These are phyloP conservation scores for Globisporangium solare DNA, from an alignment of 352 stramenopile genomes.

Conservation along the genomic window DNA sequence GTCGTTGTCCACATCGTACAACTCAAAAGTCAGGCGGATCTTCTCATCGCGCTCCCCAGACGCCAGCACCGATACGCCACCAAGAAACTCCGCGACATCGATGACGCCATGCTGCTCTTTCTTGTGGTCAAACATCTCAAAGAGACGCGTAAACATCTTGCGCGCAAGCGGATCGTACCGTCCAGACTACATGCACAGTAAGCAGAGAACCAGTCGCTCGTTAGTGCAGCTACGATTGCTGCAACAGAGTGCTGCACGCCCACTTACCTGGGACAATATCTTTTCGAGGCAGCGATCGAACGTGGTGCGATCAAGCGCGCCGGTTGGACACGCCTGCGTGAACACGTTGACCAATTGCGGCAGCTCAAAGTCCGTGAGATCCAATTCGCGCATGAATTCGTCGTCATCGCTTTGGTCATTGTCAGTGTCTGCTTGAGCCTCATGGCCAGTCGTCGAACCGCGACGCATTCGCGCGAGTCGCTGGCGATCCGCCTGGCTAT, in stretches of 20 bases:
- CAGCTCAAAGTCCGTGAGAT: conserved; percentile 82
- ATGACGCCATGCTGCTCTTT: conserved; percentile 39
- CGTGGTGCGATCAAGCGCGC: conserved; percentile 58
- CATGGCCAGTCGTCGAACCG: conserved; percentile 17
- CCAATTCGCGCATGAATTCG: conserved; percentile 46
- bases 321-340: conserved; percentile 66
- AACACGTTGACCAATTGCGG: conserved; percentile 83
- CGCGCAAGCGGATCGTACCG: conserved; percentile 66
- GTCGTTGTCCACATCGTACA: conserved; percentile 83
- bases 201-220: too few species aligned
- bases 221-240: too few species aligned
- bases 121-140: conserved; percentile 68
- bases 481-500: conserved; percentile 10
- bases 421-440: conserved; percentile 13
- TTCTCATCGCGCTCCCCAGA: conserved; percentile 81
- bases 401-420: conserved; percentile 28
- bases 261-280: conserved; percentile 61
- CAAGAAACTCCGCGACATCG: conserved; percentile 78
- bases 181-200: conserved; percentile 22
- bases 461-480: conserved; percentile 4
- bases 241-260: background rate
- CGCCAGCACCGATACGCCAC: conserved; percentile 77
- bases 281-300: conserved; percentile 76
- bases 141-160: conserved; percentile 76
- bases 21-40: conserved; percentile 77